A percentile compares a stretch with the other conserved stretches of the same genome.
These are phyloP conservation scores for Acrocalymma vagum DNA, from an alignment of 2,329 filamentous ascomycete genomes.

Conservation along the genomic window DNA sequence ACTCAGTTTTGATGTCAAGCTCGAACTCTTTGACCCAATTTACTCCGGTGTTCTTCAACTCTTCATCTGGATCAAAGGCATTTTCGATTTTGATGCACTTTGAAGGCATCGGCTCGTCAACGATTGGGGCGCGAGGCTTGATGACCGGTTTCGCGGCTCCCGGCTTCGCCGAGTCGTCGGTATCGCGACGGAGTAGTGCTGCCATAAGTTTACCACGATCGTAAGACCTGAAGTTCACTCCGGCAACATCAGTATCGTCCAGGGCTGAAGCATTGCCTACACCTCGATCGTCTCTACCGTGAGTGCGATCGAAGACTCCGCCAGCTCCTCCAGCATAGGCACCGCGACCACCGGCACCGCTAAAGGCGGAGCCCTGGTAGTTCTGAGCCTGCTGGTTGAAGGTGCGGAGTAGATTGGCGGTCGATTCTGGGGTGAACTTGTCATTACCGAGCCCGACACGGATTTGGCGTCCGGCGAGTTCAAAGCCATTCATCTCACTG, in stretches of 20 bases:
- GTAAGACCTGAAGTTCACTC: constrained; percentile 99
- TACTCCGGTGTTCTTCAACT: constrained; percentile 31
- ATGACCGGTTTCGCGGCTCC: constrained; percentile 55
- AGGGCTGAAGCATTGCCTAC: constrained; percentile 90
- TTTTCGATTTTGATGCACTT: constrained; percentile 95
- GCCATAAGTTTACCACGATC: constrained; percentile 98
- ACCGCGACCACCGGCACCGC: constrained; percentile 86
- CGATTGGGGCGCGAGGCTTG: constrained; percentile 81
- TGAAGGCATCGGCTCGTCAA: constrained; percentile 82
- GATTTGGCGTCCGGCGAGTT: constrained; percentile 95
- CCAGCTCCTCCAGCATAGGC: constrained; percentile 76
- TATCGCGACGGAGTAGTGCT: constrained; percentile 83
- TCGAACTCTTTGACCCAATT: constrained; percentile 91
- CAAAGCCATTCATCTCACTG: constrained; percentile 99
- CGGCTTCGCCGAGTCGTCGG: constrained; percentile 72
- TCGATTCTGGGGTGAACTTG: constrained; percentile 99
- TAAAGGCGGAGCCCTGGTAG: constrained; percentile 91
- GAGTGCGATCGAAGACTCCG: constrained; percentile 86
- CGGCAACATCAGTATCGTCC: constrained; percentile 96
- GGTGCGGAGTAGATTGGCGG: constrained; percentile 88
- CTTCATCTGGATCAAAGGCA: constrained; percentile 90
- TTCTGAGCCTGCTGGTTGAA: constrained; percentile 72
- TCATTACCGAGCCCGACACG: constrained; percentile 99
- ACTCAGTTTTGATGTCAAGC: constrained; percentile 91
- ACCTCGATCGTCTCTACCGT: constrained; percentile 87